Conservation (phyloP, 2,329 filamentous ascomycete genomes). For the Penicillium sp. region DNA sequence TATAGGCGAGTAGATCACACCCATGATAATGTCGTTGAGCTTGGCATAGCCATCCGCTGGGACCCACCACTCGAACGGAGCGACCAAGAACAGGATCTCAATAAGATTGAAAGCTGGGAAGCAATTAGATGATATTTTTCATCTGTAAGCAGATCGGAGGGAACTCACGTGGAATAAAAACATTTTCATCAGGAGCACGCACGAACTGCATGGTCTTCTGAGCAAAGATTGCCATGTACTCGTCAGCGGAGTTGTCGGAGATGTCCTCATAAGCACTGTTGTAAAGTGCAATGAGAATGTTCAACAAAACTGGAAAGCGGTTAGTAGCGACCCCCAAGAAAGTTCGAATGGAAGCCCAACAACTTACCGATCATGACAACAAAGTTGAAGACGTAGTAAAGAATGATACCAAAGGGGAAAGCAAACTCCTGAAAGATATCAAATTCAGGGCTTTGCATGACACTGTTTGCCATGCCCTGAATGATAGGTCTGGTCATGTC, state of each 20-base stretch:
- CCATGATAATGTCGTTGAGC: conserved; percentile 90
- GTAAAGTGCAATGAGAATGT: conserved; percentile 95
- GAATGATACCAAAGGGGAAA: conserved; percentile 87
- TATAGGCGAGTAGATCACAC: conserved; percentile 77
- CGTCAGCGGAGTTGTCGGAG: conserved; percentile 87
- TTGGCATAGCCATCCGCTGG: conserved; percentile 69
- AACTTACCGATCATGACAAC: conserved; percentile 76
- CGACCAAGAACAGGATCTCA: conserved; percentile 75
- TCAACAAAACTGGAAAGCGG: conserved; percentile 69
- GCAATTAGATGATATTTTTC: neutral
- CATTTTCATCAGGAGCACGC: conserved; percentile 94
- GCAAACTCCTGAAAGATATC: conserved; percentile 85
- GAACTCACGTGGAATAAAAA: conserved; percentile 76
- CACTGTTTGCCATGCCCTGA: conserved; percentile 74
- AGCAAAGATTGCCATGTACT: conserved; percentile 89
- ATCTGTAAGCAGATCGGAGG: neutral
- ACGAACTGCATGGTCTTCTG: conserved; percentile 98
- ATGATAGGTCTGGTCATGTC: conserved; percentile 45
- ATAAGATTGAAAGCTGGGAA: conserved; percentile 76
- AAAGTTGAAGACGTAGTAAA: conserved; percentile 98
- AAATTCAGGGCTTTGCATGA: conserved; percentile 93
- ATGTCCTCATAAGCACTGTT: conserved; percentile 97
- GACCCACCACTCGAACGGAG: conserved; percentile 97
- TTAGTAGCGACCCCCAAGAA: neutral
- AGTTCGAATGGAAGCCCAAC: conserved; percentile 10